Percentiles rank a stretch among this genome's conserved stretches.
Evolutionary conservation across 371 early-diverging fungal genomes (phyloP).

Genomic region (Apophysomyces ossiformis): DNA sequence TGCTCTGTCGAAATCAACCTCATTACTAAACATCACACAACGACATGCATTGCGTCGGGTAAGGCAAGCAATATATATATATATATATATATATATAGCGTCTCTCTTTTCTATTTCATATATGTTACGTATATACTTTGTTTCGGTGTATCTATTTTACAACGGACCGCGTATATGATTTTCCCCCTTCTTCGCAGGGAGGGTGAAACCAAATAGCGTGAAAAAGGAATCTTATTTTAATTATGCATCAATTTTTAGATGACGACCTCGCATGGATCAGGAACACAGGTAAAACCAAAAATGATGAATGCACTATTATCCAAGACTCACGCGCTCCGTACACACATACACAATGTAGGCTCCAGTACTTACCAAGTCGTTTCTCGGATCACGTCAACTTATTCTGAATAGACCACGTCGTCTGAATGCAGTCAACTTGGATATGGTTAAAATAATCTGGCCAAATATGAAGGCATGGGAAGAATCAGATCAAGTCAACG

Average conservation of each 20-base stretch:
- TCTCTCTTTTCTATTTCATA: background rate
- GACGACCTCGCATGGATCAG: conserved; percentile 21
- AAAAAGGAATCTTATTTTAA: background rate
- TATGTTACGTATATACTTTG: background rate
- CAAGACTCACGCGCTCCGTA: background rate
- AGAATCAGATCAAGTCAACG: conserved; percentile 69
- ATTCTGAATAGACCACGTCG: conserved; percentile 85
- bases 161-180: background rate
- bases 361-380: conserved; percentile 46
- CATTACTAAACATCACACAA: no score
- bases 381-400: conserved; percentile 50
- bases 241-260: conserved; percentile 1
- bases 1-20: no score
- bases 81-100: no score
- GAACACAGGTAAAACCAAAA: conserved; percentile 9
- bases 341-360: conserved; percentile 21
- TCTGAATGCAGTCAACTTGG: conserved; percentile 82
- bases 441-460: conserved; percentile 82
- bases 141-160: background rate
- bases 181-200: background rate
- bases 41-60: no score
- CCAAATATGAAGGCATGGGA: conserved; percentile 84
- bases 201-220: background rate
- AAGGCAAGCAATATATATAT: no score
- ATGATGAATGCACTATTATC: background rate